Evolutionary conservation across 495 filamentous ascomycete genomes (phyloP).

Genomic region (Penicillium psychrofluorescens): DNA sequence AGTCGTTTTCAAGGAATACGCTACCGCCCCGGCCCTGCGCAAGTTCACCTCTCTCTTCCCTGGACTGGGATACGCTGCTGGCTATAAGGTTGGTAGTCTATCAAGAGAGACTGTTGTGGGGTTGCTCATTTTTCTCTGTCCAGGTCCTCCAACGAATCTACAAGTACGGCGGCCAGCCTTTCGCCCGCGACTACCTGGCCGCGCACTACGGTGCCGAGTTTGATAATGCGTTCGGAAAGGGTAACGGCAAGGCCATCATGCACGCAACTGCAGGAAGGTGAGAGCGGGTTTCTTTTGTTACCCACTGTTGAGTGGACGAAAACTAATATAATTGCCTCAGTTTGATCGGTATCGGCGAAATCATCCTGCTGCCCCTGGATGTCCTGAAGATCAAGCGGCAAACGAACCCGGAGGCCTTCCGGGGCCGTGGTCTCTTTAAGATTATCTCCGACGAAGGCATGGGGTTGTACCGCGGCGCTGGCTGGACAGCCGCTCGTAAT

Average conservation of each 20-base stretch:
- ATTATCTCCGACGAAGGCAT: constrained; percentile 94
- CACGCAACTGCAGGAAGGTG: constrained; percentile 92
- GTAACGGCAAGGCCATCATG: constrained; percentile 97
- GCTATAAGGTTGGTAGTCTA: constrained; percentile 71
- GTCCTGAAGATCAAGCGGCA: constrained; percentile 99
- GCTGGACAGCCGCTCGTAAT: constrained; percentile 96
- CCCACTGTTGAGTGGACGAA: background rate
- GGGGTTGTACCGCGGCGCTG: constrained; percentile 90
- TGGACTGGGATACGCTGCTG: constrained; percentile 91
- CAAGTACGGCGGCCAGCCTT: constrained; percentile 98
- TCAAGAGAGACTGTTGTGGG: background rate
- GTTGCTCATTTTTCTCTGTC: constrained; percentile 1
- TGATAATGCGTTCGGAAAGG: constrained; percentile 85
- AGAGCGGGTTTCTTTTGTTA: constrained; percentile 2
- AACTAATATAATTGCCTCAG: constrained; percentile 27
- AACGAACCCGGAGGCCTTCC: constrained; percentile 97
- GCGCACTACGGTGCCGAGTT: constrained; percentile 74
- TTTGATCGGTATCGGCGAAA: constrained; percentile 94
- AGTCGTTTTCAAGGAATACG: constrained; percentile 91
- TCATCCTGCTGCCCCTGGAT: constrained; percentile 88
- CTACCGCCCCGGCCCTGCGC: constrained; percentile 53
- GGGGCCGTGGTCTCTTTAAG: constrained; percentile 81
- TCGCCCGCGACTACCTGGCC: constrained; percentile 86
- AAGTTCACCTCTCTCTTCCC: constrained; percentile 97
- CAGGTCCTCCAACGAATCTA: constrained; percentile 90